Conservation (phyloP, 495 filamentous ascomycete genomes). For the Aspergillus panamensis region DNA sequence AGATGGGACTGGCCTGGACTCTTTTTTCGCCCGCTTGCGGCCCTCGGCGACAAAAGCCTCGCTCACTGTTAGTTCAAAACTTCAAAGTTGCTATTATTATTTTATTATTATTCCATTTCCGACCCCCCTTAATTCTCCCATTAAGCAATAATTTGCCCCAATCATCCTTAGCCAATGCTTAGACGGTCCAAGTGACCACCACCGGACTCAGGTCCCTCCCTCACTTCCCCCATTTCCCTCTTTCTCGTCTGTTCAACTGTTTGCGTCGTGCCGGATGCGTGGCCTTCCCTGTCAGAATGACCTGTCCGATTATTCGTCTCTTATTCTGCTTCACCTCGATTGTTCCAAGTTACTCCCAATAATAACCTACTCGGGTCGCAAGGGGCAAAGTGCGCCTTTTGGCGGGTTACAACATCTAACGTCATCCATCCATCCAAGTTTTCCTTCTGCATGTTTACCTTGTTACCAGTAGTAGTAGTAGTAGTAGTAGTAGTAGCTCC, state of each 20-base stretch:
- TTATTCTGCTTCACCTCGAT: no score
- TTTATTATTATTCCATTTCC: no score
- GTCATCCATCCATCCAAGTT: background rate
- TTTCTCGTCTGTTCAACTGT: constrained; percentile 4
- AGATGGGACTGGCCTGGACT: no score
- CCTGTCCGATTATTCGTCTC: constrained; percentile 3
- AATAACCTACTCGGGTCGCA: constrained; percentile 1
- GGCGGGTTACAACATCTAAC: background rate
- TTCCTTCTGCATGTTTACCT: background rate
- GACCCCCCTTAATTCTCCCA: background rate
- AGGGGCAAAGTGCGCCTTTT: background rate
- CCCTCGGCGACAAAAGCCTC: background rate
- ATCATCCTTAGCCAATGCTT: no score
- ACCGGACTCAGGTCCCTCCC: no score
- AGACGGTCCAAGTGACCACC: no score
- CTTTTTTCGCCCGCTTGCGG: background rate
- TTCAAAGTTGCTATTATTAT: background rate
- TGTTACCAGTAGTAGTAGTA: no score
- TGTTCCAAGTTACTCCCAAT: constrained; percentile 11
- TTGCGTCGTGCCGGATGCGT: constrained; percentile 17
- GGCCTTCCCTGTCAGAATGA: constrained; percentile 18
- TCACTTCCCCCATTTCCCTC: background rate
- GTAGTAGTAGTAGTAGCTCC: background rate
- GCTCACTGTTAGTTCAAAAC: background rate
- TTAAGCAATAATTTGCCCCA: background rate